Percentiles rank a stretch among this genome's conserved stretches.
phyloP scores from a whole-genome alignment of 495 filamentous ascomycete species.

The Penicillium mononematosum region DNA sequence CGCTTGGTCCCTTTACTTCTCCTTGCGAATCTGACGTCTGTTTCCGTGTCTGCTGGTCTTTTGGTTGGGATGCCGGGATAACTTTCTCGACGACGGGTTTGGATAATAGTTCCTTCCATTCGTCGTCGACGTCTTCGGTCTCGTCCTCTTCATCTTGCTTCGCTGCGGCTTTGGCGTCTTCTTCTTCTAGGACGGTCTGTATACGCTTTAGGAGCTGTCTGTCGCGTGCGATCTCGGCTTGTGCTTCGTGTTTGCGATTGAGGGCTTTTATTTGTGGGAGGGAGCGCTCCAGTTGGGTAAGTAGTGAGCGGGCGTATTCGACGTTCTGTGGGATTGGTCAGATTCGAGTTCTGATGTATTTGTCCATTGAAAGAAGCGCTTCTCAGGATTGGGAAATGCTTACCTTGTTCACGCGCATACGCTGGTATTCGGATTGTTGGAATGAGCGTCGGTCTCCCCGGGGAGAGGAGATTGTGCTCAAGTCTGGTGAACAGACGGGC shows the following conservation, averaged over 20 bases:
- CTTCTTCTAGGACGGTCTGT: slow-evolving; percentile 57
- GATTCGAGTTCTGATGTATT: not conserved
- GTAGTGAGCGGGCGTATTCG: slow-evolving; percentile 72
- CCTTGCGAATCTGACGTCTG: not conserved
- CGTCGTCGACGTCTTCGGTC: slow-evolving; percentile 34
- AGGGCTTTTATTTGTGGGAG: slow-evolving; percentile 62
- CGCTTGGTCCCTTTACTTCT: slow-evolving; percentile 11
- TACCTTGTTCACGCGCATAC: slow-evolving; percentile 56
- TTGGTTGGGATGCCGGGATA: not conserved
- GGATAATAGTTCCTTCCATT: slow-evolving; percentile 41
- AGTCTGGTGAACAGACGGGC: slow-evolving; percentile 72
- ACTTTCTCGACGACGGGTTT: slow-evolving; percentile 22
- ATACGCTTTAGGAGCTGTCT: slow-evolving; percentile 63
- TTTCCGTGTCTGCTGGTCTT: not conserved
- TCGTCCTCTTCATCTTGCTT: slow-evolving; percentile 15
- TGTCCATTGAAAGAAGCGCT: not conserved
- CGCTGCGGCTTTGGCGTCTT: slow-evolving; percentile 26
- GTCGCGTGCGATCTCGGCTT: slow-evolving; percentile 64
- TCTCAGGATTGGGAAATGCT: not conserved
- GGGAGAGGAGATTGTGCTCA: slow-evolving; percentile 67
- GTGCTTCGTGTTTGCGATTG: slow-evolving; percentile 62
- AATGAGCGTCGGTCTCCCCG: slow-evolving; percentile 59
- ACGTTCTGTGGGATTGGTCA: slow-evolving; percentile 58
- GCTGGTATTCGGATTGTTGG: slow-evolving; percentile 64
- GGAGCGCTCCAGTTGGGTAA: slow-evolving; percentile 74